These are phyloP conservation scores for Oryza punctata DNA, from an alignment of 176 grass and related monocot species.

Conservation along the genomic window DNA sequence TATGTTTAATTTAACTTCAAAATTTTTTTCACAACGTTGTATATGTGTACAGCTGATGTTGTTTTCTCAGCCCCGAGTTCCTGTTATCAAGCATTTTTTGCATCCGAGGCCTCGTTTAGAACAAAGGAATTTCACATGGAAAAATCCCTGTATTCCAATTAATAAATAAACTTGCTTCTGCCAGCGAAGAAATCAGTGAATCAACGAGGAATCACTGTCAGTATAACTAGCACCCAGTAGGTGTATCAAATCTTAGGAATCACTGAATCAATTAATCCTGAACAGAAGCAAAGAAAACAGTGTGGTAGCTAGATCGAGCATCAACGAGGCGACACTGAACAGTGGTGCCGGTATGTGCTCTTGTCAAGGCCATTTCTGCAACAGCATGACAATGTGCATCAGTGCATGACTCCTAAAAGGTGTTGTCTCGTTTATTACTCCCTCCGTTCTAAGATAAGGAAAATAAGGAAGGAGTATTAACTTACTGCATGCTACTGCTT, in stretches of 20 bases:
- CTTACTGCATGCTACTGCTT: background rate
- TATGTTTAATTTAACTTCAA: background rate
- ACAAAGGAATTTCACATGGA: background rate
- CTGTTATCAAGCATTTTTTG: background rate
- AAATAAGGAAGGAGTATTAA: too few species aligned
- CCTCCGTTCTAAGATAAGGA: too few species aligned
- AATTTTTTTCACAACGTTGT: background rate
- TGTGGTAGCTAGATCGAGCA: background rate
- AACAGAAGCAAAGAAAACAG: conserved; percentile 5
- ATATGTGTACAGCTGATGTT: background rate
- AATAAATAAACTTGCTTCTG: too few species aligned
- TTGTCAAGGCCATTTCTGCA: background rate
- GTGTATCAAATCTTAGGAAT: background rate
- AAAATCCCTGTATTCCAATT: background rate
- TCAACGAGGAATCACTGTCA: too few species aligned
- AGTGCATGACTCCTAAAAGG: background rate
- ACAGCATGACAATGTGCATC: background rate
- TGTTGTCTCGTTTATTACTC: background rate
- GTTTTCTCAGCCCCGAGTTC: background rate
- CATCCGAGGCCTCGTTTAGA: background rate
- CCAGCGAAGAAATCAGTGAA: too few species aligned
- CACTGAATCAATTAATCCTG: background rate
- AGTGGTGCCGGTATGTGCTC: background rate
- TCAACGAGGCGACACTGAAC: background rate
- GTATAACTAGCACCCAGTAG: too few species aligned